phyloP scores from a whole-genome alignment of 139 green algal species.

The Chlorella vulgaris region DNA sequence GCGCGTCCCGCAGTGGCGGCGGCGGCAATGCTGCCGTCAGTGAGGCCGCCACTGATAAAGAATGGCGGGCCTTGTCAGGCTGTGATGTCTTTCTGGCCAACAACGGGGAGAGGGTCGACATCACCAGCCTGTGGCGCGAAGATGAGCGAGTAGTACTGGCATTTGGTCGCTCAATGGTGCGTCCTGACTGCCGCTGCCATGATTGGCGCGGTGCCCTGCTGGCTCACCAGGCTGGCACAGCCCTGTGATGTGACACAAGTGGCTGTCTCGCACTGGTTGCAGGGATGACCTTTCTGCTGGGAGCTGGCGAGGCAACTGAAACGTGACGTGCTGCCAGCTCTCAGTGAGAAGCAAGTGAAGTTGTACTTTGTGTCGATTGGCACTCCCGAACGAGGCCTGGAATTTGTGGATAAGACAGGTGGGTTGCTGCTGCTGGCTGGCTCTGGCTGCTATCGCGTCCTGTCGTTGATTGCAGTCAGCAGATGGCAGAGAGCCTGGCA shows the following conservation, averaged over 20 bases:
- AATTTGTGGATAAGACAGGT: conserved; percentile 77
- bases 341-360: conserved; percentile 67
- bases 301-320: conserved; percentile 79
- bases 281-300: conserved; percentile 71
- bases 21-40: too few species aligned
- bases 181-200: too few species aligned
- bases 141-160: conserved; percentile 64
- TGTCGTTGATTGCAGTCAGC: too few species aligned
- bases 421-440: too few species aligned
- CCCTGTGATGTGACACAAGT: too few species aligned
- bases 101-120: conserved; percentile 47
- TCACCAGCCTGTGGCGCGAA: conserved; percentile 62
- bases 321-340: conserved; percentile 74
- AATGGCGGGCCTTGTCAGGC: background rate
- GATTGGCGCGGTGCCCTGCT: too few species aligned
- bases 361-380: conserved; percentile 81
- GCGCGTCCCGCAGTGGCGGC: background rate
- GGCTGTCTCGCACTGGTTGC: too few species aligned
- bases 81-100: conserved; percentile 53
- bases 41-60: too few species aligned
- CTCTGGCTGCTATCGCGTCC: too few species aligned
- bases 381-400: conserved; percentile 55
- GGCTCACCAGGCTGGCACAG: too few species aligned
- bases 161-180: conserved; percentile 69
- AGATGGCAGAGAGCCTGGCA: too few species aligned